These are phyloP conservation scores for Sambucus nigra DNA, from an alignment of 129 eudicot genomes.

Conservation along the genomic window DNA sequence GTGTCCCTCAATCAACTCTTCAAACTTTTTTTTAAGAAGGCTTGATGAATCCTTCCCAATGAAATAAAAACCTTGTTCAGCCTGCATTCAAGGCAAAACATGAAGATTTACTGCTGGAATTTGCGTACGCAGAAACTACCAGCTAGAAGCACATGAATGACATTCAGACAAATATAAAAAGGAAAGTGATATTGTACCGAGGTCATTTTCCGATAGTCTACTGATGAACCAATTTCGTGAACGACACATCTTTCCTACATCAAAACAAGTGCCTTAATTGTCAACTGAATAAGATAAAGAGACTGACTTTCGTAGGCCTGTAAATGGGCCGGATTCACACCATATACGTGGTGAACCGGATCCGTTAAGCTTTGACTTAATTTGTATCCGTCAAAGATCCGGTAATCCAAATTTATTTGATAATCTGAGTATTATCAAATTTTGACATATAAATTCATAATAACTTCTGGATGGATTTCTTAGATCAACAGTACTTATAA, in stretches of 20 bases:
- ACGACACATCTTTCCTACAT: slow-evolving; percentile 85
- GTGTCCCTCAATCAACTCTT: slow-evolving; percentile 50
- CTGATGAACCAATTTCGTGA: slow-evolving; percentile 87
- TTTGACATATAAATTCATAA: too few relatives aligned
- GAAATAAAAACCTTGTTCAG: slow-evolving; percentile 86
- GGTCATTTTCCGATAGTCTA: slow-evolving; percentile 85
- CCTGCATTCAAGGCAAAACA: slow-evolving; percentile 35
- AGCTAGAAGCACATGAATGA: not conserved
- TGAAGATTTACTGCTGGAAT: not conserved
- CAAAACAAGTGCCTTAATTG: slow-evolving; percentile 11
- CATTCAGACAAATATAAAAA: not conserved
- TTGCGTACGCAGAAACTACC: not conserved
- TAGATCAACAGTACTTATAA: too few relatives aligned
- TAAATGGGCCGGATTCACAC: too few relatives aligned
- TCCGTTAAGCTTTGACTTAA: too few relatives aligned
- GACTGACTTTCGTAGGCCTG: too few relatives aligned
- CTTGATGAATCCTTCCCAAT: slow-evolving; percentile 40
- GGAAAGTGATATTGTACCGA: slow-evolving; percentile 75
- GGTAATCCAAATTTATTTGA: too few relatives aligned
- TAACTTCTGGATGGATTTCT: too few relatives aligned
- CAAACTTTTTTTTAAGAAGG: slow-evolving; percentile 56
- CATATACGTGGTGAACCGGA: too few relatives aligned
- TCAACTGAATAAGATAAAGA: slow-evolving; percentile 7
- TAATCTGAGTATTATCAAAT: too few relatives aligned
- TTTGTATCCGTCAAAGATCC: too few relatives aligned